Evolutionary conservation across 805 yeast species (phyloP), one percentile per base, ranked within the genome.

Genomic region (Ogataea trehaloabstinens): DNA sequence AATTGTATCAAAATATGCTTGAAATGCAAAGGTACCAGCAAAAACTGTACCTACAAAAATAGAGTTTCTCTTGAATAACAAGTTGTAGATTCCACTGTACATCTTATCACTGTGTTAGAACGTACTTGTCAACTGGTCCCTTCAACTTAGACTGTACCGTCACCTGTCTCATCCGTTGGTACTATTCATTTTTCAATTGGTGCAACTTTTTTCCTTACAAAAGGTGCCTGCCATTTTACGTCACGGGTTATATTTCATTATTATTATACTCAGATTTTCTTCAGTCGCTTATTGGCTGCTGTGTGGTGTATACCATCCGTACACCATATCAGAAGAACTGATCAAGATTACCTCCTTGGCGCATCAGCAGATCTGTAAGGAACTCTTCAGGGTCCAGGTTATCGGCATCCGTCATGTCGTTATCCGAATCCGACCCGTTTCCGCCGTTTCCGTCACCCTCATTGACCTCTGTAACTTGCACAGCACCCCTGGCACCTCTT

Each of bases 11-110:
- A 84, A 84, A 58, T 73, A 72, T 36, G 80, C 82, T 71, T 87
- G 91, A 77, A 89, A 88, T 47, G 80, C 79, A 60, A 90, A 90
- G 34, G 97, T 89, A 56, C 85, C 80, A 35, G 80, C 83, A 53
- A 90, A 83, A 45, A 90, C 73, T 46, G 93, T 72, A 50, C 87
- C 86, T 46, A 90, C 95, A 67, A 76, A 87, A 47, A 84, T 73
- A 34, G 97, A 78, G 80, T 91, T 90, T 77, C 96, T 86, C 78
- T 87, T 87, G 77, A 86, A 82, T 40, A 84, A 55, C 25, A 73
- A 65, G 76, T 80, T 82, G 77, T 77, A 80, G 45, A 80, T 56
- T 32, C 77, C 62, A 31, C 83, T 60, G 52, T 51, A 58, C 42
- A 45, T 37, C 36, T 49, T 46, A 24, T 37, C n/a, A n/a, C n/a